Evolutionary conservation across 1,139 yeast genomes (phyloP), one percentile per base, ranked within the genome.

Genomic region (Yamadazyma songkhlaensis): DNA sequence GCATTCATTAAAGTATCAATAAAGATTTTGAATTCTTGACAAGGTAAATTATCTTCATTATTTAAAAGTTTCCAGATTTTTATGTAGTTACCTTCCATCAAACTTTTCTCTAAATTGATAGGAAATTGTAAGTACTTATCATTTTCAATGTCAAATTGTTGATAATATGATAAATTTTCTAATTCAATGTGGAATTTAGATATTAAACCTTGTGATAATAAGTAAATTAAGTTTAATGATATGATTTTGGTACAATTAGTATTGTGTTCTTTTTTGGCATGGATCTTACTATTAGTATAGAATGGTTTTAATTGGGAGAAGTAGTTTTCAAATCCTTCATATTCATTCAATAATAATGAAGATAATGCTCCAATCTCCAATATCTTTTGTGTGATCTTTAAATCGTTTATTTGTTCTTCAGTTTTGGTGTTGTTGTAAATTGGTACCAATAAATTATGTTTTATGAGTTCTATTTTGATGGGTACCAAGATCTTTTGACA

Each of bases 21-120:
- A 57, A 83, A 83, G 36, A 79, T 74, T 39, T 62, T 63, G 53
- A 72, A 81, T 54, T 83, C 88, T 36, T 72, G 66, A 49, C 81
- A 74, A 22, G 82, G 81, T 47, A 70, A 60, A 42, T 55, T 54
- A 12, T 72, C 60, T 12, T 80, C 80, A 37, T 74, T 73, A 53
- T 77, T 69, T 65, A 83, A 77, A 39, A 87, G 75, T 50, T 81
- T 83, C 86, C 95, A 86, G 38, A 92, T 92, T 63, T 87, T 87
- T 59, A 88, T 94, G 61, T 90, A 92, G 47, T 92, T 85, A 32
- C 98, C 98, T 60, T 92, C 98, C 86, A 92, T 89, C 49, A 92
- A 77, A 81, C 95, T 87, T 50, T 88, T 84, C 60, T 92, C 98
- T 49, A 92, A 79, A 50, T 81, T 79, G 41, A 92, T 81, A 21